A percentile compares a stretch with the other conserved stretches of the same genome.
Evolutionary conservation across 495 filamentous ascomycete species (phyloP).

Genomic region (Usnea hakonensis): DNA sequence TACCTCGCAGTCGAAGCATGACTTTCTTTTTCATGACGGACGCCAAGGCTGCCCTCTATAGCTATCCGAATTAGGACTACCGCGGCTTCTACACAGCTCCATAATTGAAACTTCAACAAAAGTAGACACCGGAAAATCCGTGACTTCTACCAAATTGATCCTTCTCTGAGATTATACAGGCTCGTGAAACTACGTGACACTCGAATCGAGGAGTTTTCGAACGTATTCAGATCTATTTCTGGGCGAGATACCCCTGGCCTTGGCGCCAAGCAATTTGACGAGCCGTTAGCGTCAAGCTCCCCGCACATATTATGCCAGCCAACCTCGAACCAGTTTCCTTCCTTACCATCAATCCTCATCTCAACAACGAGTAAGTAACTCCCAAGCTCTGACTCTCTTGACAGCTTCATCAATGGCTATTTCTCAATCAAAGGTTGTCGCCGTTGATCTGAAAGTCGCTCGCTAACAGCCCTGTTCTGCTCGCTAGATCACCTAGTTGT

Average conservation of each 20-base stretch:
- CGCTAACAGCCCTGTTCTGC: neutral
- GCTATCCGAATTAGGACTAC: no score
- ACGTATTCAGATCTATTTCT: neutral
- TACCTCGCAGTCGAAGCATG: no score
- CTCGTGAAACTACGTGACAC: no score
- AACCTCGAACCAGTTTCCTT: slow-evolving; percentile 32
- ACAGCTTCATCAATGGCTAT: neutral
- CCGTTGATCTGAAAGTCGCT: neutral
- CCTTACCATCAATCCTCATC: slow-evolving; percentile 45
- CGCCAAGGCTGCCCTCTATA: no score
- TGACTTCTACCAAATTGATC: no score
- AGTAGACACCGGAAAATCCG: no score
- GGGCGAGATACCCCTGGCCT: neutral
- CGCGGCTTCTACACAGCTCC: no score
- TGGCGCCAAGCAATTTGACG: slow-evolving; percentile 3
- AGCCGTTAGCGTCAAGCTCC: slow-evolving; percentile 14
- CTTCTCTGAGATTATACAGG: no score
- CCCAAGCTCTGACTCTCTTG: neutral
- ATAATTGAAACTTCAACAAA: no score
- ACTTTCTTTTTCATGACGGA: no score
- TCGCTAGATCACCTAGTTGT: slow-evolving; percentile 21
- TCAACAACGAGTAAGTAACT: slow-evolving; percentile 35
- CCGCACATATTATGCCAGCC: slow-evolving; percentile 39
- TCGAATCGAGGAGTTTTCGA: no score
- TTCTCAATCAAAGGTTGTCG: neutral